Evolutionary conservation across 768 basidiomycete species (phyloP).

Genomic region (Strobilomyces confusus): DNA sequence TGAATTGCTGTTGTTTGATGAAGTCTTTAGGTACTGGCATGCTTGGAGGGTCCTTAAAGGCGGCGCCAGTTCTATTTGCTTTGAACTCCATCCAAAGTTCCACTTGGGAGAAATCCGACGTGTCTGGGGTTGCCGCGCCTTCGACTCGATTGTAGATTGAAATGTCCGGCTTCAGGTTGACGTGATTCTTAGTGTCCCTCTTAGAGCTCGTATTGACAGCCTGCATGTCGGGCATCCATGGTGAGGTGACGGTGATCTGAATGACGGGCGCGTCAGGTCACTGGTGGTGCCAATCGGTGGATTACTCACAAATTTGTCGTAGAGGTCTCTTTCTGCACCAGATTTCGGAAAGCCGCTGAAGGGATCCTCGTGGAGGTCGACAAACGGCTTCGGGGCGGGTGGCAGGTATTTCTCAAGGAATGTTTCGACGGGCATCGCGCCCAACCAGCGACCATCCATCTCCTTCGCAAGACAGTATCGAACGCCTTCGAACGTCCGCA

Average conservation of each 20-base stretch:
- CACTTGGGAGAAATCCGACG: neutral
- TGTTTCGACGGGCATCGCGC: neutral
- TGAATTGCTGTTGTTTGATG: no score
- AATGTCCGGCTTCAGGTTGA: constrained; percentile 1
- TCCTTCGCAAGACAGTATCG: neutral
- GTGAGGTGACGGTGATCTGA: neutral
- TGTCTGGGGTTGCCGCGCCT: neutral
- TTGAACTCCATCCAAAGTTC: constrained; percentile 13
- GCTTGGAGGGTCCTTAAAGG: constrained; percentile 1
- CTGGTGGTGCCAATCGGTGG: neutral
- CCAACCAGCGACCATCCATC: neutral
- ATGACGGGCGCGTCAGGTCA: neutral
- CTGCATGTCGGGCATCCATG: neutral
- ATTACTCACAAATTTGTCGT: constrained; percentile 1
- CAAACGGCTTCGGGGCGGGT: no score
- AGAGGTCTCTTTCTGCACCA: neutral
- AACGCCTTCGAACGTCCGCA: no score
- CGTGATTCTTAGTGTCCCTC: neutral
- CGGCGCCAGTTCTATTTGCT: neutral
- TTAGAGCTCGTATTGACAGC: constrained; percentile 2
- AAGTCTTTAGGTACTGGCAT: no score
- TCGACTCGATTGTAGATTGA: neutral
- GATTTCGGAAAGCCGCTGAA: neutral
- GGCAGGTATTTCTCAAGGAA: constrained; percentile 1
- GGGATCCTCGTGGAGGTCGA: no score